A percentile compares a stretch with the other conserved stretches of the same genome.
Evolutionary conservation across 2,329 filamentous ascomycete genomes (phyloP).

Genomic region (Xylariales sp.): DNA sequence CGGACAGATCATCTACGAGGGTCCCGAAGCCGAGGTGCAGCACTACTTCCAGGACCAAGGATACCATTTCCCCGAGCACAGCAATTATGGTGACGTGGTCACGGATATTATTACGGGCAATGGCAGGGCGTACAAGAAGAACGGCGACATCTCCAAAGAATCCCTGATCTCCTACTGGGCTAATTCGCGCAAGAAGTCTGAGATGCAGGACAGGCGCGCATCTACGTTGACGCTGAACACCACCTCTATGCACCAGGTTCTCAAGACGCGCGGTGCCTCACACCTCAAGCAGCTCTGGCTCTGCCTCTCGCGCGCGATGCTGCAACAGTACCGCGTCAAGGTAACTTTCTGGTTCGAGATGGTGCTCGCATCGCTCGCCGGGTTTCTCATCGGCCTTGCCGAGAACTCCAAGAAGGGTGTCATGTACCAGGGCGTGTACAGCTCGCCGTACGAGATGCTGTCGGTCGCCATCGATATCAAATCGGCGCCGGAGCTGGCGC

Average conservation of each 20-base stretch:
- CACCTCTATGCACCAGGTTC: constrained; percentile 36
- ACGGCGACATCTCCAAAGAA: constrained; percentile 42
- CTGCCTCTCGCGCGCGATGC: constrained; percentile 46
- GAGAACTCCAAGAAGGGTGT: constrained; percentile 44
- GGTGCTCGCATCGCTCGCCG: constrained; percentile 45
- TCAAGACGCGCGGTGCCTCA: constrained; percentile 45
- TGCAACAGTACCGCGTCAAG: constrained; percentile 52
- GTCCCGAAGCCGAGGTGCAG: constrained; percentile 36
- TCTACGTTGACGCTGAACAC: constrained; percentile 16
- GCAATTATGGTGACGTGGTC: constrained; percentile 53
- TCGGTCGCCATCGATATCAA: constrained; percentile 46
- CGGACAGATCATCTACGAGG: constrained; percentile 52
- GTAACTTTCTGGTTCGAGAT: constrained; percentile 51
- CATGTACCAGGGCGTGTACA: constrained; percentile 49
- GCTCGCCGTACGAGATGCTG: constrained; percentile 43
- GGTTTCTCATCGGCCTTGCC: constrained; percentile 50
- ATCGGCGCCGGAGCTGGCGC: constrained; percentile 46
- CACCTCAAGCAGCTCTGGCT: constrained; percentile 46
- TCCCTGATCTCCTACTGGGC: constrained; percentile 45
- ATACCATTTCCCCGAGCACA: constrained; percentile 43
- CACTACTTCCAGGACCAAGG: constrained; percentile 48
- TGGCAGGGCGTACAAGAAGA: constrained; percentile 43
- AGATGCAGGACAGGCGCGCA: constrained; percentile 17
- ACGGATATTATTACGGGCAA: constrained; percentile 60
- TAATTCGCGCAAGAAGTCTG: constrained; percentile 19